phyloP scores from a whole-genome alignment of 2,329 filamentous ascomycete species.

The Sarocladiaceae sp. region DNA sequence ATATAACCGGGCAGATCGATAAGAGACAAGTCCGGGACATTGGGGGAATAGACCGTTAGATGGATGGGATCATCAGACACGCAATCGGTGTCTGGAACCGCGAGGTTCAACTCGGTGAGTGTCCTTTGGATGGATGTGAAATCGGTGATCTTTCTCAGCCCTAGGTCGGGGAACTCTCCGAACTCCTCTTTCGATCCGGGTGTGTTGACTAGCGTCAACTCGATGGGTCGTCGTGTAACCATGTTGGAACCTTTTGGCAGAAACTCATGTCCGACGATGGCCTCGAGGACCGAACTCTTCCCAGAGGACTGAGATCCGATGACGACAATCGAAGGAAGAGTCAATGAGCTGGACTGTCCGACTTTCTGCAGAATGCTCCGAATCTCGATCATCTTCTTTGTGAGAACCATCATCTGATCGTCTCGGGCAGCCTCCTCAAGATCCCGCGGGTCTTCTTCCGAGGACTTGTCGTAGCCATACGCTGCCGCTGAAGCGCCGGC shows the following conservation, averaged over 20 bases:
- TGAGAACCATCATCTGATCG: slow-evolving; percentile 99
- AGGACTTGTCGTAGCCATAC: slow-evolving; percentile 67
- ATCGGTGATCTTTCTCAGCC: slow-evolving; percentile 82
- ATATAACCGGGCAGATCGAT: slow-evolving; percentile 98
- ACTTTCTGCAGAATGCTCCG: slow-evolving; percentile 84
- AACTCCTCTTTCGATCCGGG: slow-evolving; percentile 83
- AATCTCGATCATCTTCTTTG: slow-evolving; percentile 99
- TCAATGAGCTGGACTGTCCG: slow-evolving; percentile 82
- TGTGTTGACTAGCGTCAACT: slow-evolving; percentile 92
- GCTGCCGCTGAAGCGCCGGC: slow-evolving; percentile 68
- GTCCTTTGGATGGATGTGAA: slow-evolving; percentile 90
- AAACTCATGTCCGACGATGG: slow-evolving; percentile 96
- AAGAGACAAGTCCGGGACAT: slow-evolving; percentile 89
- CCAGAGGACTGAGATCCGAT: slow-evolving; percentile 98
- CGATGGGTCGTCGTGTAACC: slow-evolving; percentile 93
- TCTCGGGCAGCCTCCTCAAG: slow-evolving; percentile 68
- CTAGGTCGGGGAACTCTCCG: slow-evolving; percentile 90
- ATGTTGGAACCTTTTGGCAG: slow-evolving; percentile 97
- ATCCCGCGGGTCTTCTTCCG: slow-evolving; percentile 56
- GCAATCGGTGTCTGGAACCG: slow-evolving; percentile 84
- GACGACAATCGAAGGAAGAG: slow-evolving; percentile 94
- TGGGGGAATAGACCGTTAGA: slow-evolving; percentile 88
- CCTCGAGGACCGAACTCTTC: slow-evolving; percentile 94
- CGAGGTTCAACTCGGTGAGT: slow-evolving; percentile 87
- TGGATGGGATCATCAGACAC: slow-evolving; percentile 97